These are phyloP conservation scores for Parietichytrium sp. DNA, from an alignment of 108 stramenopile genomes.

Conservation along the genomic window DNA sequence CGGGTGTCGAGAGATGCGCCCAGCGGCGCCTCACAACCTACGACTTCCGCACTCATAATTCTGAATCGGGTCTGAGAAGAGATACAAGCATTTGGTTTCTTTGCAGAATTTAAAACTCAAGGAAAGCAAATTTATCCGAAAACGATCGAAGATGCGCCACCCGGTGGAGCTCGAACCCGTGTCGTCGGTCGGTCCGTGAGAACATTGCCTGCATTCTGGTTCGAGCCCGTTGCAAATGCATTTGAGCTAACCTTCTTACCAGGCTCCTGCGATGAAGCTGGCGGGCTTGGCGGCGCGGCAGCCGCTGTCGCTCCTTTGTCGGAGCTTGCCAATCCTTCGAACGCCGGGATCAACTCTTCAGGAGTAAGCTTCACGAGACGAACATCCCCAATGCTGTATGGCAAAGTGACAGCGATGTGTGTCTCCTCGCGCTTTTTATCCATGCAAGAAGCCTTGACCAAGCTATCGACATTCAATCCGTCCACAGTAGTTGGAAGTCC, in stretches of 20 bases:
- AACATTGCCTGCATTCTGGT: conserved; percentile 59
- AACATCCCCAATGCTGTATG: not conserved
- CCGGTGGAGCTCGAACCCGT: conserved; percentile 57
- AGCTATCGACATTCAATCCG: not conserved
- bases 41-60: no score
- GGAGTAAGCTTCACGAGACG: not conserved
- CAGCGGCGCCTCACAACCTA: no score
- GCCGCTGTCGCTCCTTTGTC: not conserved
- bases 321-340: not conserved
- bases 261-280: no score
- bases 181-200: conserved; percentile 56
- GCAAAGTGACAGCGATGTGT: conserved; percentile 26
- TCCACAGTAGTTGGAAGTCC: not conserved
- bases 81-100: no score
- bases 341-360: conserved; percentile 32
- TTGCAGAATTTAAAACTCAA: no score
- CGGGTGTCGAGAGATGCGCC: no score
- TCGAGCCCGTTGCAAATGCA: conserved; percentile 49
- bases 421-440: conserved; percentile 37
- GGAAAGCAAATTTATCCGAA: conserved; percentile 55
- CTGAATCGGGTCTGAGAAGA: no score
- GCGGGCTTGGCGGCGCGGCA: not conserved
- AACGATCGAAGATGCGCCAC: conserved; percentile 52
- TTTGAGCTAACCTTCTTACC: conserved; percentile 54
- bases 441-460: conserved; percentile 32